These are phyloP conservation scores for Clarireedia monteithiana DNA, from an alignment of 2,329 filamentous ascomycete genomes.

Conservation along the genomic window DNA sequence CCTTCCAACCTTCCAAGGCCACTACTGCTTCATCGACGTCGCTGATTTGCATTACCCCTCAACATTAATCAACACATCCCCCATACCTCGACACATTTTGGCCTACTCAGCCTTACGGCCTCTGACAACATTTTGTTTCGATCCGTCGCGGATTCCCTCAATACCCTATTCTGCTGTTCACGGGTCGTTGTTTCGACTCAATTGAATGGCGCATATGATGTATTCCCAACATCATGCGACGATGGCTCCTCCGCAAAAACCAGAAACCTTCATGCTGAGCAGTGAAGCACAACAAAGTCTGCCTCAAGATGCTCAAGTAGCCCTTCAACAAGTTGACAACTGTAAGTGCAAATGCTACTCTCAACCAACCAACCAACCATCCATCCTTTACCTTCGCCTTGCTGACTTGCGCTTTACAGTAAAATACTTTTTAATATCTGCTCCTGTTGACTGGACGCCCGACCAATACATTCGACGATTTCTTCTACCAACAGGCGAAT, in stretches of 20 bases:
- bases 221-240: conserved; percentile 69
- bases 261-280: conserved; percentile 97
- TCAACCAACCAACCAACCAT: background rate
- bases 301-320: conserved; percentile 93
- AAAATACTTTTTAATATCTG: conserved; percentile 99
- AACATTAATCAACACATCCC: conserved; percentile 12
- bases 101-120: conserved; percentile 16
- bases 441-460: conserved; percentile 92
- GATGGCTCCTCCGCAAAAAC: conserved; percentile 91
- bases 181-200: conserved; percentile 24
- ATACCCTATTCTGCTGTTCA: conserved; percentile 13
- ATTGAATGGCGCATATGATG: conserved; percentile 45
- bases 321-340: conserved; percentile 96
- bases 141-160: conserved; percentile 18
- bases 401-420: conserved; percentile 45
- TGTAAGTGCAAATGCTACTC: conserved; percentile 48
- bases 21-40: conserved; percentile 26
- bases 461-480: conserved; percentile 97
- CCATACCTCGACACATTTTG: conserved; percentile 10
- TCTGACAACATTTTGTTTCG: conserved; percentile 20
- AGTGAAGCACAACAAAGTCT: conserved; percentile 94
- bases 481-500: conserved; percentile 92
- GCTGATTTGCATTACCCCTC: conserved; percentile 14
- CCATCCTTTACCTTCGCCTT: conserved; percentile 4
- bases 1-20: conserved; percentile 8